Base-by-base conservation (phyloP, 2,329 filamentous ascomycete genomes). In the Stachybotrys elegans region DNA sequence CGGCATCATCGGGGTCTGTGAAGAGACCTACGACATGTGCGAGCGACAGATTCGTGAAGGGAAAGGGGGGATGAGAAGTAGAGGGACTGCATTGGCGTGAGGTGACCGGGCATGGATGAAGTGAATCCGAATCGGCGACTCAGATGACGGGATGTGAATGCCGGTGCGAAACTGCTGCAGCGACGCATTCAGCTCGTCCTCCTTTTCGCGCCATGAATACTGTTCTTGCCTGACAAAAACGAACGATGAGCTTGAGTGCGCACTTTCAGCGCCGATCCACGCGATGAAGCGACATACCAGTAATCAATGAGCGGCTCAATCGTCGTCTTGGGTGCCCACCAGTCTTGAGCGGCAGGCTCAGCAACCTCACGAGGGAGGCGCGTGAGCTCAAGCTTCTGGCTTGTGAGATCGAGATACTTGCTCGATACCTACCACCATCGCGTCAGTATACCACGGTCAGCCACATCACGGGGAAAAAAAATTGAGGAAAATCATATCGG, bases 1-100 rank as follows among this genome's bases (percentile, higher is more conserved):
- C 53, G 51, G 63, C 58, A 60, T 71, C 67, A 9, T 73, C 63
- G 2, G 80, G 79, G 19, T 79, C 66, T 4, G 73, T 75, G 35
- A 86, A 66, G 5, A 68, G 65, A 22, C 72, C 64, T 42, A 83
- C 66, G 44, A 84, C 66, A 22, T 79, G 75, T 8, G 69, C 65
- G 16, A 84, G 66, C 5, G 79, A 78, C 29, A 86, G 62, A 51
- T 83, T 84, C 14, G 79, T 78, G 34, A 82, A 73, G 2, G 83
- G 83, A 55, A 84, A 86, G 3, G 78, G 76, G 84, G 83, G 52
- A 83, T 71, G 43, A 86, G 66, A 17, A 87, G 70, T 21, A 87
- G 65, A 1, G 84, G 83, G 20, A 85, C 66, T 5, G 81, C 80
- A 46, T 75, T 67, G 14, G 62, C 49, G 38, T 75, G 68, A 19